Evolutionary conservation across 176 grass and related monocot genomes (phyloP).

Genomic region (maize (Zea mays)): DNA sequence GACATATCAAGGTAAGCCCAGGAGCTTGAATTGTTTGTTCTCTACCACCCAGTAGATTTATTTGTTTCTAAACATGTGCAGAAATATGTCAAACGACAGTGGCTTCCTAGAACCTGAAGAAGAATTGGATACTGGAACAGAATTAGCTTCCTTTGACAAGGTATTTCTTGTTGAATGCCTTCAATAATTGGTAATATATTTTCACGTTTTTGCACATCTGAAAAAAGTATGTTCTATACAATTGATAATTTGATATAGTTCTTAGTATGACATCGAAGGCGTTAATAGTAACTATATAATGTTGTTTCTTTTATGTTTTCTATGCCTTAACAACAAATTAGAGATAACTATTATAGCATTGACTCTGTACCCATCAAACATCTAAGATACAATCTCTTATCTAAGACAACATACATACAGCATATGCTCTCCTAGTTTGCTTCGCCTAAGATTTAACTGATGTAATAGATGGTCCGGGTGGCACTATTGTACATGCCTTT

Average conservation of each 20-base stretch:
- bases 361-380: neutral
- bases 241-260: slow-evolving; percentile 14
- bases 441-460: neutral
- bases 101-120: slow-evolving; percentile 36
- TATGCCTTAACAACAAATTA: neutral
- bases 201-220: slow-evolving; percentile 3
- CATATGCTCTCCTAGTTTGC: neutral
- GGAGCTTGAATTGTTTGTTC: slow-evolving; percentile 20
- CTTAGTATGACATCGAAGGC: neutral
- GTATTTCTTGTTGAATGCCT: slow-evolving; percentile 47
- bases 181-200: neutral
- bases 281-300: neutral
- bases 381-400: neutral
- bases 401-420: neutral
- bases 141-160: slow-evolving; percentile 90
- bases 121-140: slow-evolving; percentile 38
- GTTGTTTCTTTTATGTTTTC: slow-evolving; percentile 2
- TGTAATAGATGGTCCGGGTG: slow-evolving; percentile 19
- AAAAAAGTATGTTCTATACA: slow-evolving; percentile 16
- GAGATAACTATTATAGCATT: neutral
- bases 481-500: neutral
- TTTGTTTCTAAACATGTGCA: slow-evolving; percentile 45
- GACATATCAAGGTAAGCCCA: slow-evolving; percentile 67
- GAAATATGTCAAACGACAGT: slow-evolving; percentile 46
- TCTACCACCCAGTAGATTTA: slow-evolving; percentile 16